Base-by-base conservation (phyloP, 352 stramenopile genomes). In the Phytophthora hibernalis region DNA sequence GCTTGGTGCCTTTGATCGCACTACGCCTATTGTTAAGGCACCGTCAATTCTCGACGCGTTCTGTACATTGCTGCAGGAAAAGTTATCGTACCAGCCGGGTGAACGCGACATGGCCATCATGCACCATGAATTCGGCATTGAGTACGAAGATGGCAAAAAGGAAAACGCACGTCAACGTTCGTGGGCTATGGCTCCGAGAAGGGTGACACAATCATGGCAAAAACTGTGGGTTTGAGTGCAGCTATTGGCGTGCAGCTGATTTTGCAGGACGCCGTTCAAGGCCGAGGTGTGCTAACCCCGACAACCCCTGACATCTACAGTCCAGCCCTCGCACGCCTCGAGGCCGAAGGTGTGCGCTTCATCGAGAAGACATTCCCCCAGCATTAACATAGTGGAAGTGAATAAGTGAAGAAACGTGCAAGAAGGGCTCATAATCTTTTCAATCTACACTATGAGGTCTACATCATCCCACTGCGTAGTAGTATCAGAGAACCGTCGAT, bases 51-150 rank as follows among this genome's bases (percentile, higher is more conserved):
- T 97, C 50, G 91, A 97, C 50, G 89, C 87, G 16, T 95, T 97
- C 65, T 96, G 87, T 51, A 63, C 72, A 8, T 50, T 98, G 8
- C 71, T 98, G 43, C 89, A 98, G 61, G 76, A 95, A 18, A 96
- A 97, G 70, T 79, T 98, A 9, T 78, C 85, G 18, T 98, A 97
- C 73, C 77, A 89, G 54, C 85, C 89, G 10, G 81, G 82, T 44
- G 96, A 99, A 74, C 89, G 91, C n/a, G 96, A 99, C 58, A 98
- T 98, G 94, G 92, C 96, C 33, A 88, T 97, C 69, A 97, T 98
- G 91, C 90, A 97, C 64, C 91, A 98, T 83, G 87, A 93, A 38
- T 96, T 97, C 37, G 87, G 86, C 12, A 76, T 95, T 22, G 78
- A 92, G 45, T 92, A 90, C 53, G 67, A 79, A 37, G 85, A 96